Evolutionary conservation across 768 basidiomycete genomes (phyloP).

Genomic region (Dioszegia hungarica): DNA sequence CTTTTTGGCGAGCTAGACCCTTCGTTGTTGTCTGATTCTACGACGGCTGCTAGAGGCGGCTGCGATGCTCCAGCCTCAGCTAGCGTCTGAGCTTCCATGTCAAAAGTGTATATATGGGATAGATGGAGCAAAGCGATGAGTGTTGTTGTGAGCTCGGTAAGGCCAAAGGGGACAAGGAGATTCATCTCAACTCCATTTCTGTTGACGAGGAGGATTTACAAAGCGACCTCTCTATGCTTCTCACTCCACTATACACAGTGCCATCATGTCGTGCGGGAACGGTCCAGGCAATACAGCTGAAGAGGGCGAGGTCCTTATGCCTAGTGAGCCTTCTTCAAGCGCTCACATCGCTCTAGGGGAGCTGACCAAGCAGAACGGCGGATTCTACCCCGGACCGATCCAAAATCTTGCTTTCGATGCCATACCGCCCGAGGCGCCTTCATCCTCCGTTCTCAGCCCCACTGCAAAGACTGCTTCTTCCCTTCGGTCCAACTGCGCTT

Average conservation of each 20-base stretch:
- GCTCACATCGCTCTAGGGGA: background rate
- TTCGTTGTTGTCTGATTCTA: background rate
- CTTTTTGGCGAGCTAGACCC: slow-evolving; percentile 7
- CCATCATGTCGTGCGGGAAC: slow-evolving; percentile 4
- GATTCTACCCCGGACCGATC: slow-evolving; percentile 18
- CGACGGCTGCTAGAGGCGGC: background rate
- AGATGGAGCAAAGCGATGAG: too few relatives aligned
- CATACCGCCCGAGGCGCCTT: slow-evolving; percentile 28
- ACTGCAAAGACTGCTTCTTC: slow-evolving; percentile 36
- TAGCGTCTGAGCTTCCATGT: background rate
- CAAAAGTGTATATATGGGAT: too few relatives aligned
- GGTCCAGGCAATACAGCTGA: background rate
- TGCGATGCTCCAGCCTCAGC: background rate
- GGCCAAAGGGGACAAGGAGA: too few relatives aligned
- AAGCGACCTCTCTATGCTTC: too few relatives aligned
- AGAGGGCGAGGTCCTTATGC: slow-evolving; percentile 37
- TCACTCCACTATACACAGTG: too few relatives aligned
- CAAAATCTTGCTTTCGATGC: slow-evolving; percentile 33
- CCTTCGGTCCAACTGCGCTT: slow-evolving; percentile 13
- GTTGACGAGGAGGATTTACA: too few relatives aligned
- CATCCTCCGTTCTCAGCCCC: slow-evolving; percentile 32
- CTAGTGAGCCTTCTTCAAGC: slow-evolving; percentile 21
- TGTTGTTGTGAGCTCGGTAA: background rate
- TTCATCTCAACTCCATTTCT: too few relatives aligned
- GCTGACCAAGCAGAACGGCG: slow-evolving; percentile 17